Base-by-base conservation (phyloP, 441 rosid genomes). In the Codiaeum variegatum region DNA sequence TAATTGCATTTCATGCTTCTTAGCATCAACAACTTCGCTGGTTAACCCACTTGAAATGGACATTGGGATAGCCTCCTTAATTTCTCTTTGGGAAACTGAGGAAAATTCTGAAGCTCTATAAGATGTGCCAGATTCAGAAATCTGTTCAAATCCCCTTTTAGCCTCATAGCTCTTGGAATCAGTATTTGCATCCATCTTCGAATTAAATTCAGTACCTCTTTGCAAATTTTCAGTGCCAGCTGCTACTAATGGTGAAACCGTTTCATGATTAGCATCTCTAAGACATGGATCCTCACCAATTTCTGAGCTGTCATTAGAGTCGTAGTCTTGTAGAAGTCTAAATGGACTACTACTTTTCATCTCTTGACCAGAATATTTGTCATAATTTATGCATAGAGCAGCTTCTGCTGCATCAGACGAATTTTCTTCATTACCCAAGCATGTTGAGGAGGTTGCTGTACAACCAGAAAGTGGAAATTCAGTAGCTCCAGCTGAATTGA, bases 221-320 rank as follows among this genome's bases (percentile, higher is more conserved):
- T 31, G 32, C 61, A 60, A 59, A 46, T 21, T 44, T 59, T 67
- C 31, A 51, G 71, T 69, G 66, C 55, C 78, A 55, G 36, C 67
- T 13, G 66, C 67, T 69, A 65, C 73, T 28, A 78, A 26, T 65
- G 66, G 55, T 51, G 75, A 55, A 42, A 52, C 72, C 19, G 28
- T 63, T 63, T 70, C 51, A 34, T 67, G 38, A 49, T 52, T 34
- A 61, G 29, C 52, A 78, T 38, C 75, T 60, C 70, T 64, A 51
- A 19, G 31, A 49, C 49, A 44, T 26, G 74, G 66, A 58, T 79
- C 76, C 38, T 61, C 72, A 60, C 75, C 72, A 67, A 75, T 79
- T 54, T 79, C 87, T 6, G 83, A 78, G 77, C 80, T 75, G 65
- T 83, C 86, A 77, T 82, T 80, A 61, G 91, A 85, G 78, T 79